Evolutionary conservation across 139 green algal species (phyloP), one percentile per base, ranked within the genome.

Genomic region (Raphidocelis subcapitata): DNA sequence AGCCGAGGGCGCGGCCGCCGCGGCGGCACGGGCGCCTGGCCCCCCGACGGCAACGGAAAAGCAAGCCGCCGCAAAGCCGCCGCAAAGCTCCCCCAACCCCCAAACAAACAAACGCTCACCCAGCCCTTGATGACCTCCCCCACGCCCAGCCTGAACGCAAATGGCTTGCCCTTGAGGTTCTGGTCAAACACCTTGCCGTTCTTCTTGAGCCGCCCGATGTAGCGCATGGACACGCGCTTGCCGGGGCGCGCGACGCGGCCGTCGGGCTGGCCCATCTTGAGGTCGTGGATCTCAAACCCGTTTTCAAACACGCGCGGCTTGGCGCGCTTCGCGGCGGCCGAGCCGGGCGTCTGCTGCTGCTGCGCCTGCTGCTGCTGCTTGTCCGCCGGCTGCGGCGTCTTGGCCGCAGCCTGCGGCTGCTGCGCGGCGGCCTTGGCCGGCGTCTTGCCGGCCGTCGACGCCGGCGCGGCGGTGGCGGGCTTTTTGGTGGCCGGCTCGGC

Each of bases 141-240:
- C 18, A 23, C 0, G 52, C 93, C 93, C 16, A 97, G 78, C 21
- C 93, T 83, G 85, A 98, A 98, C 20, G 66, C 56, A 70, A 98
- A 97, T 35, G 87, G 84, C 62, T 85, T 91, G 62, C 85, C 83
- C 26, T 84, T 86, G 49, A 74, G 8, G 3, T 63, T 96, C 76
- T 88, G 65, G 81, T 98, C 94, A 73, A 98, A 98, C 15, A 96
- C 79, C 76, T 95, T 95, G 67, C 91, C 91, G 64, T 83, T 96
- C 44, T 31, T 78, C 70, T 88, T 85, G n/a, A 98, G 86, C 26
- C 79, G 80, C 29, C 94, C 94, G 10, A 85, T 67, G 69, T 98
- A 98, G 56, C 69, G 68, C 68, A 93, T 78, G 36, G 63, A 46
- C 5, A 91, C 83, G 59, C 79, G 84, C 76, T 90, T 91, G n/a